phyloP scores from a whole-genome alignment of 2,329 filamentous ascomycete genomes.

The Colletotrichum simmondsii region DNA sequence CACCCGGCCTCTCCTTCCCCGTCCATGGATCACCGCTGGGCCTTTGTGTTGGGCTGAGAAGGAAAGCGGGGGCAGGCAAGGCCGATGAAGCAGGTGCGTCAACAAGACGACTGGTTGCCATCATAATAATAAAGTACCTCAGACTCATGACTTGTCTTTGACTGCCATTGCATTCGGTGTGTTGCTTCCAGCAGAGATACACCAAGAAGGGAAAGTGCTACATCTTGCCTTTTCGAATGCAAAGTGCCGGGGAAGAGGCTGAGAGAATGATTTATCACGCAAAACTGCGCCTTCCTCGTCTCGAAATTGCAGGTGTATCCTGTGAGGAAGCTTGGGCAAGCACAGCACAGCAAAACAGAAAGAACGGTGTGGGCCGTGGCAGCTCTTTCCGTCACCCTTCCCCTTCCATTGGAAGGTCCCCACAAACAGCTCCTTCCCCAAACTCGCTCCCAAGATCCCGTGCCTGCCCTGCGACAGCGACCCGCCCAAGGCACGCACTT shows the following conservation, averaged over 20 bases:
- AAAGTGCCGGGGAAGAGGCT: neutral
- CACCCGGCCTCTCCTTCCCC: slow-evolving; percentile 13
- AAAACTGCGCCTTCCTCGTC: neutral
- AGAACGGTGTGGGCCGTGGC: neutral
- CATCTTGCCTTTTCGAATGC: neutral
- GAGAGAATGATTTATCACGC: neutral
- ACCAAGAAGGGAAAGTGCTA: neutral
- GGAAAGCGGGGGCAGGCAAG: neutral
- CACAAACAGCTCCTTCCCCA: neutral
- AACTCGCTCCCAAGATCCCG: neutral
- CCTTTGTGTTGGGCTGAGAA: neutral
- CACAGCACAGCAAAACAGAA: neutral
- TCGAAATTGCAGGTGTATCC: neutral
- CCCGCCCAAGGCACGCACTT: slow-evolving; percentile 9
- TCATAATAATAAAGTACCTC: neutral
- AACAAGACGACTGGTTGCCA: neutral
- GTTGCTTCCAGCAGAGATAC: neutral
- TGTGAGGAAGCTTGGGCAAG: neutral
- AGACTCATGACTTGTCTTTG: neutral
- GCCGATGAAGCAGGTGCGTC: neutral
- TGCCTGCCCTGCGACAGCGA: slow-evolving; percentile 1
- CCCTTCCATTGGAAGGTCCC: slow-evolving; percentile 12
- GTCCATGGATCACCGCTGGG: slow-evolving; percentile 19
- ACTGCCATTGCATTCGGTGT: neutral
- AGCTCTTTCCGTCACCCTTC: neutral